These are phyloP conservation scores for Papiliotrema fonsecae DNA, from an alignment of 1,284 basidiomycete genomes.

Conservation along the genomic window DNA sequence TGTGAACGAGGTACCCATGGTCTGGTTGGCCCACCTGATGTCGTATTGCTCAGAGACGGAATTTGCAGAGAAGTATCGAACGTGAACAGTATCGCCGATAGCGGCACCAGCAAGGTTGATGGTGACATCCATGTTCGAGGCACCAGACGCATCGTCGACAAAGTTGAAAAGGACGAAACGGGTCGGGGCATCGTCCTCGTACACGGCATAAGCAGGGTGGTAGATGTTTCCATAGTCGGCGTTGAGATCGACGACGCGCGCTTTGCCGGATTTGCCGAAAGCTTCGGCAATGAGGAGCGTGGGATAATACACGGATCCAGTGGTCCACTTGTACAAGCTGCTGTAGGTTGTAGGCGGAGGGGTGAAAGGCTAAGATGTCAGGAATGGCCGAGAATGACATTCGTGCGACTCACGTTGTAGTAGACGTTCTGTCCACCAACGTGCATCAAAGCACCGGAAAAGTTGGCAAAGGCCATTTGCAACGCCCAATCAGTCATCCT, in stretches of 20 bases:
- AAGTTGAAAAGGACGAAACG: slow-evolving; percentile 67
- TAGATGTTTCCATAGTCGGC: slow-evolving; percentile 50
- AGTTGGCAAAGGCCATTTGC: slow-evolving; percentile 45
- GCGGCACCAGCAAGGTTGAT: slow-evolving; percentile 38
- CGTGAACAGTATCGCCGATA: slow-evolving; percentile 15
- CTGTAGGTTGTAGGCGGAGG: slow-evolving; percentile 39
- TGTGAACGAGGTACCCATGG: slow-evolving; percentile 59
- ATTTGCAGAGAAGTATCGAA: slow-evolving; percentile 48
- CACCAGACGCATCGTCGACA: slow-evolving; percentile 46
- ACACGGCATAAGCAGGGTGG: slow-evolving; percentile 68
- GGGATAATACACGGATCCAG: slow-evolving; percentile 60
- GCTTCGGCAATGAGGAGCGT: slow-evolving; percentile 64
- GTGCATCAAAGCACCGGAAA: slow-evolving; percentile 44
- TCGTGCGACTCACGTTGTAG: slow-evolving; percentile 41
- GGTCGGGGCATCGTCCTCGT: slow-evolving; percentile 52
- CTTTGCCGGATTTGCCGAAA: slow-evolving; percentile 58
- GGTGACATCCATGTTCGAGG: slow-evolving; percentile 42
- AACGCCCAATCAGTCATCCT: slow-evolving; percentile 46
- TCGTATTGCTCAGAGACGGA: slow-evolving; percentile 61
- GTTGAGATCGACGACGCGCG: slow-evolving; percentile 57
- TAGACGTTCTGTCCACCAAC: slow-evolving; percentile 47
- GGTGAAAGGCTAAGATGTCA: slow-evolving; percentile 44
- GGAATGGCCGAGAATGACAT: background rate
- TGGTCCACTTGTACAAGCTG: slow-evolving; percentile 42
- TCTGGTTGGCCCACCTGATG: slow-evolving; percentile 69